A percentile compares a stretch with the other conserved stretches of the same genome.
These are phyloP conservation scores for Galeopsis tetrahit DNA, from an alignment of 257 asterid genomes.

Conservation along the genomic window DNA sequence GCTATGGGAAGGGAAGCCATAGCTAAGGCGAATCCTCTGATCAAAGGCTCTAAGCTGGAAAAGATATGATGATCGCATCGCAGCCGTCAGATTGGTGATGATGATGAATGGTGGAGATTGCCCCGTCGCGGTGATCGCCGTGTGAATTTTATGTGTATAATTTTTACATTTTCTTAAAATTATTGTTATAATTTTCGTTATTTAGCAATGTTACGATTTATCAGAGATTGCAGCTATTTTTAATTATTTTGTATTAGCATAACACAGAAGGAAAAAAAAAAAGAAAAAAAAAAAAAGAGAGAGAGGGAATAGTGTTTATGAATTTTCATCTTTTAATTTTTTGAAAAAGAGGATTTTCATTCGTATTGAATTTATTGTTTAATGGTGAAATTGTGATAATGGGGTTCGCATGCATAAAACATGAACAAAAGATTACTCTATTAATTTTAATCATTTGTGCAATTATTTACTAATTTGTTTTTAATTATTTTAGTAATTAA, in stretches of 20 bases:
- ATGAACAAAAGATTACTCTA: background rate
- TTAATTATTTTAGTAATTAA: background rate
- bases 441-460: background rate
- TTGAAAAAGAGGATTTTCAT: background rate
- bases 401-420: background rate
- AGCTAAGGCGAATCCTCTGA: slow-evolving; percentile 82
- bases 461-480: background rate
- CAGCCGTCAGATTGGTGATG: slow-evolving; percentile 33
- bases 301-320: background rate
- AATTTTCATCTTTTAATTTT: slow-evolving; percentile 15
- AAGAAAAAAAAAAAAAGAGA: background rate
- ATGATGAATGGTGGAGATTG: slow-evolving; percentile 39
- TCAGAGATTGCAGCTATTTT: slow-evolving; percentile 3
- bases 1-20: slow-evolving; percentile 80
- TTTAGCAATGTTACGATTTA: slow-evolving; percentile 21
- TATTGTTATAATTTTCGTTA: slow-evolving; percentile 17
- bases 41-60: slow-evolving; percentile 64
- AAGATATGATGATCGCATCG: slow-evolving; percentile 53
- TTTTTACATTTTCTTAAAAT: slow-evolving; percentile 32
- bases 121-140: slow-evolving; percentile 28
- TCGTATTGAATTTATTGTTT: background rate
- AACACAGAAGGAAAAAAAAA: background rate
- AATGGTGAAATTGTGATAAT: slow-evolving; percentile 12
- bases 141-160: slow-evolving; percentile 46
- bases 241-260: slow-evolving; percentile 24